A percentile compares a stretch with the other conserved stretches of the same genome.
These are phyloP conservation scores for Smallanthus sonchifolius DNA, from an alignment of 129 eudicot genomes.

Conservation along the genomic window DNA sequence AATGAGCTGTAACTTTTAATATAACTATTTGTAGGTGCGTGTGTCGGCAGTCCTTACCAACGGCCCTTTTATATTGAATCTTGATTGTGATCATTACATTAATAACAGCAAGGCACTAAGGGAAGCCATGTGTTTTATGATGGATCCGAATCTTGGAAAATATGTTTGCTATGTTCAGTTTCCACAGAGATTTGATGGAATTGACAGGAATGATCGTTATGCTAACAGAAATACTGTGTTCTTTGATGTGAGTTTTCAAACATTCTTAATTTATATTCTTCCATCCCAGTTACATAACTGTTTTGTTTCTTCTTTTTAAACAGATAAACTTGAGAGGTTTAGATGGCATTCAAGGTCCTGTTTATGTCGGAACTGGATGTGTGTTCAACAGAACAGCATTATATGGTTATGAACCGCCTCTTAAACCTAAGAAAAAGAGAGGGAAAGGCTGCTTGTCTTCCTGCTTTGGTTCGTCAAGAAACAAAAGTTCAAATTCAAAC, in stretches of 20 bases:
- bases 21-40: constrained; percentile 33
- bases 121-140: constrained; percentile 55
- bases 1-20: background rate
- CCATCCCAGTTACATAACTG: background rate
- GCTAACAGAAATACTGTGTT: constrained; percentile 49
- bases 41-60: constrained; percentile 48
- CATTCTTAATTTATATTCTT: background rate
- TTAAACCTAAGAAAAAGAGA: constrained; percentile 41
- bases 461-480: constrained; percentile 34
- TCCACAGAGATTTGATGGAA: constrained; percentile 50
- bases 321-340: constrained; percentile 50
- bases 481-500: constrained; percentile 27
- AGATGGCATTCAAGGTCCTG: constrained; percentile 51
- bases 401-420: constrained; percentile 45
- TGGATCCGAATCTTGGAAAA: constrained; percentile 45
- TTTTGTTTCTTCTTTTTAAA: background rate
- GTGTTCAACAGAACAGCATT: constrained; percentile 45
- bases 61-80: constrained; percentile 46
- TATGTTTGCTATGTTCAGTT: constrained; percentile 48
- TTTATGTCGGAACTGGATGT: constrained; percentile 45
- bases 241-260: constrained; percentile 38
- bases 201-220: constrained; percentile 42
- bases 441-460: constrained; percentile 32
- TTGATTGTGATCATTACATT: constrained; percentile 54
- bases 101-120: constrained; percentile 47